Evolutionary conservation across 805 yeast species (phyloP), one percentile per base, ranked within the genome.

Genomic region (Starmerella apis): DNA sequence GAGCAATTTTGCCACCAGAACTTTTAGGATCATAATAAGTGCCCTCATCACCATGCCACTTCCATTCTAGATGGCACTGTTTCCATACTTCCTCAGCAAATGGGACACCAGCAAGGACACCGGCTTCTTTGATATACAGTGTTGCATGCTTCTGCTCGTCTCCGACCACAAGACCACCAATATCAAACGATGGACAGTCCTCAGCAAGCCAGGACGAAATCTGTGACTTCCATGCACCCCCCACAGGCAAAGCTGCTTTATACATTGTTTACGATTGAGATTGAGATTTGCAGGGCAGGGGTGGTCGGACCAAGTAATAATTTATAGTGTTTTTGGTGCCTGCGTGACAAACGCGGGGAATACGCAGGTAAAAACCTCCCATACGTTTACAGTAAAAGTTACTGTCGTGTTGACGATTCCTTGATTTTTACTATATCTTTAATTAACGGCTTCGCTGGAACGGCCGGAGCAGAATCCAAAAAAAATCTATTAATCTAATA

Each of bases 111-210:
- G 86, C 78, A 4, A 90, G 68, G 4, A 86, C 71, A 23, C 96
- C 96, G 36, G 73, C 70, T 52, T 81, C 81, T 66, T 88, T 88
- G 72, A 94, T 83, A 67, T 76, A 82, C 38, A 88, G 70, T 2
- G 85, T 78, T 2, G 95, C 96, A 2, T 79, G 71, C 60, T 85
- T 83, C 3, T 58, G 57, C 39, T 74, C 80, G 48, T 75, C 74
- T 11, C 97, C 96, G n/a, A 90, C 97, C 2, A 90, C 97, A 60
- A 70, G 86, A 2, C 96, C 97, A 30, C 97, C 97, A 60, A 81
- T 83, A 65, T 88, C 97, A 60, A 90, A 90, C 0, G 94, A 79
- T 1, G 97, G 96, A 14, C 84, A 90, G 60, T 88, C 97, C 61
- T 88, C 97, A 4, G 76, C 71, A 13, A 88, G 70, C 81, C 86